These are phyloP conservation scores for Pseudozyma sp. DNA, from an alignment of 1,284 basidiomycete genomes.

Conservation along the genomic window DNA sequence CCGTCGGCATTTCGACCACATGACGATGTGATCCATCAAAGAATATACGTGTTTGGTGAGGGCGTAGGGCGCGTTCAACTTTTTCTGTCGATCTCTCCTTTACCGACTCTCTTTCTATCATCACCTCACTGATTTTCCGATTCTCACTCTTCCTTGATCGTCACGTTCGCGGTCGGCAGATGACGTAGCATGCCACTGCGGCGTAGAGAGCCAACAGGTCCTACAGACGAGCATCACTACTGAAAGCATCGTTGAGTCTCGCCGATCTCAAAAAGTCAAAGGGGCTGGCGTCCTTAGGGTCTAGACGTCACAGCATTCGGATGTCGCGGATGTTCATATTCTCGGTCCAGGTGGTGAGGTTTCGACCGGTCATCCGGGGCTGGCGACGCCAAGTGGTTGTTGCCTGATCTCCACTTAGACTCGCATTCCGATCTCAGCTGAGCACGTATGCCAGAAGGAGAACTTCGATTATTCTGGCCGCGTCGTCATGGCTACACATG, in stretches of 20 bases:
- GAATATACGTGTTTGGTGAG: not conserved
- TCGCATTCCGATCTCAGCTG: too few relatives aligned
- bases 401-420: too few relatives aligned
- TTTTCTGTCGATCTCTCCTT: not conserved
- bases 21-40: conserved; percentile 27
- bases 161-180: conserved; percentile 1
- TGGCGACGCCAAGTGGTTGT: too few relatives aligned
- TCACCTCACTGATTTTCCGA: conserved; percentile 10
- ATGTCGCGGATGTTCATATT: not conserved
- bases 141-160: not conserved
- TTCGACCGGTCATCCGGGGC: too few relatives aligned
- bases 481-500: not conserved
- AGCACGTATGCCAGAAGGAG: too few relatives aligned
- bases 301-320: not conserved
- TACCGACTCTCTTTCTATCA: conserved; percentile 1
- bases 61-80: conserved; percentile 5
- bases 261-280: not conserved
- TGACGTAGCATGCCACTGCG: not conserved
- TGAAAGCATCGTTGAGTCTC: too few relatives aligned
- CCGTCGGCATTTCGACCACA: conserved; percentile 26
- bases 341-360: too few relatives aligned
- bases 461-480: too few relatives aligned
- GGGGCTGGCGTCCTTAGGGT: not conserved
- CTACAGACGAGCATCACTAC: too few relatives aligned
- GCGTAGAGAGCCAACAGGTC: not conserved